Percentiles rank a stretch among this genome's conserved stretches.
These are phyloP conservation scores for Pseudogymnoascus sp. DNA, from an alignment of 2,329 filamentous ascomycete species.

Conservation along the genomic window DNA sequence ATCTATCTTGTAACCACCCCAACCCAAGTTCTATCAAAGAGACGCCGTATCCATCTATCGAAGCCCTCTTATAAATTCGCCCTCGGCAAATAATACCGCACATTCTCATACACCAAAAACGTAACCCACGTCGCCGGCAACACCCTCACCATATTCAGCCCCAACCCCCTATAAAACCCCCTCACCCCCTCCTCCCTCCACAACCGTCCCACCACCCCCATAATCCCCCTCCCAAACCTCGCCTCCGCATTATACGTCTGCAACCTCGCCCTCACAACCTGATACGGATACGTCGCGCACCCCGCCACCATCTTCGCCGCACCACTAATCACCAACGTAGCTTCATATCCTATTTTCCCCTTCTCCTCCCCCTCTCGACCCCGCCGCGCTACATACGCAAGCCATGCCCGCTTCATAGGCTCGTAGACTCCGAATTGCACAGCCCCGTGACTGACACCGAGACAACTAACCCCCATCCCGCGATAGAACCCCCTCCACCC, in stretches of 20 bases:
- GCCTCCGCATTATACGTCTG: constrained; percentile 80
- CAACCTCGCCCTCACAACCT: constrained; percentile 79
- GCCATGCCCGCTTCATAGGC: constrained; percentile 43
- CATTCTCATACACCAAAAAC: constrained; percentile 95
- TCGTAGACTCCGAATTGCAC: constrained; percentile 97
- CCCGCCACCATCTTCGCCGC: constrained; percentile 80
- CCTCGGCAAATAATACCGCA: constrained; percentile 59
- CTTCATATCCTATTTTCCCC: constrained; percentile 18
- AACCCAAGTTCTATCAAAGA: background rate
- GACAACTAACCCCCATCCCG: constrained; percentile 70
- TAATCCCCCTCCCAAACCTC: constrained; percentile 61
- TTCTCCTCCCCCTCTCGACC: constrained; percentile 10
- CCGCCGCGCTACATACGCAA: constrained; percentile 45
- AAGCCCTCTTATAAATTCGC: constrained; percentile 11
- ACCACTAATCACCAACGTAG: constrained; percentile 74
- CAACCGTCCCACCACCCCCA: constrained; percentile 64
- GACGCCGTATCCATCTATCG: background rate
- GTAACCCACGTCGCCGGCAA: constrained; percentile 94
- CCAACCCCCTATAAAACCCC: constrained; percentile 87
- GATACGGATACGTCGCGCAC: constrained; percentile 88
- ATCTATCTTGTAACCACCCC: background rate
- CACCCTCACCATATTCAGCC: constrained; percentile 83
- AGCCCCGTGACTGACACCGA: constrained; percentile 86
- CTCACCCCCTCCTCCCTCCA: constrained; percentile 70
- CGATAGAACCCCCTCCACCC: constrained; percentile 78